Conservation (phyloP, 2,329 filamentous ascomycete genomes). For the Aureobasidium zeae region DNA sequence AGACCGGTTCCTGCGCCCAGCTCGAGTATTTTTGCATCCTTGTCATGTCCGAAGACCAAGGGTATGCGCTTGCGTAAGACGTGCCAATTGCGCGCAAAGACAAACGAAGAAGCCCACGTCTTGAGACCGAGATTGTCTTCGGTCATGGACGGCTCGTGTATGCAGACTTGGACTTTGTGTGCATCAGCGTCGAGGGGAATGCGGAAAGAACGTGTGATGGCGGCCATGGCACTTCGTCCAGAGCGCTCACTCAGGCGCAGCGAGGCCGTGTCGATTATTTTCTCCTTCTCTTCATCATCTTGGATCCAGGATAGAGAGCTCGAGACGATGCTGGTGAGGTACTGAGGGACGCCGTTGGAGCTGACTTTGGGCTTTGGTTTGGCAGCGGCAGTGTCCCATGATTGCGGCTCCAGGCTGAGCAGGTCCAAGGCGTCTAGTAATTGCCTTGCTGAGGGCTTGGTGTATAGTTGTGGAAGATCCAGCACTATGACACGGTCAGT, state of each 20-base stretch:
- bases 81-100: constrained; percentile 64
- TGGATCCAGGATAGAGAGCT: constrained; percentile 60
- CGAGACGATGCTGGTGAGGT: constrained; percentile 60
- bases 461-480: constrained; percentile 76
- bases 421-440: constrained; percentile 58
- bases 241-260: constrained; percentile 75
- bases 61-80: constrained; percentile 23
- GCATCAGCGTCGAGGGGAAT: constrained; percentile 33
- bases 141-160: constrained; percentile 80
- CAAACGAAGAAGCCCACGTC: constrained; percentile 88
- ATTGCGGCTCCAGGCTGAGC: constrained; percentile 57
- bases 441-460: constrained; percentile 56
- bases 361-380: constrained; percentile 34
- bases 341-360: constrained; percentile 48
- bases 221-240: constrained; percentile 61
- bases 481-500: constrained; percentile 41
- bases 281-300: constrained; percentile 56
- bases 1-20: constrained; percentile 85
- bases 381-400: constrained; percentile 47
- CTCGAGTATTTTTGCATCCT: constrained; percentile 49
- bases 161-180: constrained; percentile 50
- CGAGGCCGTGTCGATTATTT: constrained; percentile 70
- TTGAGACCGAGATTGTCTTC: constrained; percentile 85
- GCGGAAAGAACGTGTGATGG: constrained; percentile 51
- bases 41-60: constrained; percentile 12